Percentiles rank a stretch among this genome's conserved stretches.
phyloP scores from a whole-genome alignment of 352 stramenopile species.

The Salisapilia sapeloensis region DNA sequence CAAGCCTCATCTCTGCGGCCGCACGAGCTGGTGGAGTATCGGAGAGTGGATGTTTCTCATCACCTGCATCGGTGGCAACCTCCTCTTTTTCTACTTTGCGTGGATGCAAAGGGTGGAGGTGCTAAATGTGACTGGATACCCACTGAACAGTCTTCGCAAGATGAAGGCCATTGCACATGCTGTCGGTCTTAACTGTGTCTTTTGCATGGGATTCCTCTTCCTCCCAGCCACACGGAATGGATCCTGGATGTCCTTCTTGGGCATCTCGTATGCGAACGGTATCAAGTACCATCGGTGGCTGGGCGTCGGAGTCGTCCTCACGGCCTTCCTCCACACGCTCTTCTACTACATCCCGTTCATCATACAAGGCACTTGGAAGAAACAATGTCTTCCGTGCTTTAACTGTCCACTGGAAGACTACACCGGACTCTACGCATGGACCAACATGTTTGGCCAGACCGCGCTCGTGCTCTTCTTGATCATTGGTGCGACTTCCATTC shows the following conservation, averaged over 20 bases:
- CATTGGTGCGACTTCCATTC: constrained; percentile 24
- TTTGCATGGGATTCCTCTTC: constrained; percentile 48
- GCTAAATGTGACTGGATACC: constrained; percentile 12
- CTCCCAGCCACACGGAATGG: constrained; percentile 35
- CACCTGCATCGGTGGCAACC: constrained; percentile 24
- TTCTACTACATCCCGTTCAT: constrained; percentile 24
- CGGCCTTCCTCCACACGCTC: constrained; percentile 13
- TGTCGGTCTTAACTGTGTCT: constrained; percentile 36
- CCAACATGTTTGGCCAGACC: constrained; percentile 38
- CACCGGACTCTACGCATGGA: constrained; percentile 34
- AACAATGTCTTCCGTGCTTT: neutral
- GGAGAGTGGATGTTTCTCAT: constrained; percentile 47
- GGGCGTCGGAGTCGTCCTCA: constrained; percentile 17
- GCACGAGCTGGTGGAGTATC: constrained; percentile 16
- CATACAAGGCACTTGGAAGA: neutral
- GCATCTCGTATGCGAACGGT: constrained; percentile 38
- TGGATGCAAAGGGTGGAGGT: constrained; percentile 21
- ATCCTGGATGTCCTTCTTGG: constrained; percentile 46
- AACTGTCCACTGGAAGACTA: constrained; percentile 7
- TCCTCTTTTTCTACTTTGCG: constrained; percentile 25
- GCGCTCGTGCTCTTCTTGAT: constrained; percentile 28
- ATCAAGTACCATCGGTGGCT: constrained; percentile 52
- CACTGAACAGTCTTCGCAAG: constrained; percentile 25
- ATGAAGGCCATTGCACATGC: constrained; percentile 15
- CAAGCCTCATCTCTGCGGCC: constrained; percentile 11